Conservation (phyloP, 176 grass and related monocot species). For the Aegilops bicornis region DNA sequence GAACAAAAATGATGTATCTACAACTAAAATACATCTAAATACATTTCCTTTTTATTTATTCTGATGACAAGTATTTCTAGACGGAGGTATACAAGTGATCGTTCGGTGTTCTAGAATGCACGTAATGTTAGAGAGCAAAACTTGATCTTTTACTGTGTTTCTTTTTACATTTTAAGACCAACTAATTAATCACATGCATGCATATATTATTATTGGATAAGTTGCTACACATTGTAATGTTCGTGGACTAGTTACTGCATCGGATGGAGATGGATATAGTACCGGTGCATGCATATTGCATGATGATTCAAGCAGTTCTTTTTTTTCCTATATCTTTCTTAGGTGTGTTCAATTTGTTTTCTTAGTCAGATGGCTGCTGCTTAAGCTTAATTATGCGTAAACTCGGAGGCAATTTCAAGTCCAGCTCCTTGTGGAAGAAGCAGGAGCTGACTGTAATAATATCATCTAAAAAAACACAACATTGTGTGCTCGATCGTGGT, state of each 20-base stretch:
- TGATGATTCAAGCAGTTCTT: not conserved
- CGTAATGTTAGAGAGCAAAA: not conserved
- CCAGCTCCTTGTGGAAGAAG: slow-evolving; percentile 18
- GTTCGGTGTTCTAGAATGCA: not conserved
- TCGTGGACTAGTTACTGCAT: not conserved
- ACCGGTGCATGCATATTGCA: not conserved
- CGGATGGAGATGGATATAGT: not conserved
- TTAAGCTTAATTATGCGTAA: not conserved
- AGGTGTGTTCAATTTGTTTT: not conserved
- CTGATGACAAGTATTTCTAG: too few relatives aligned
- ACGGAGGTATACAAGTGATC: not conserved
- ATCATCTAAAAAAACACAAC: not conserved
- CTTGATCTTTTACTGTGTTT: not conserved
- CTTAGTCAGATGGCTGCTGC: not conserved
- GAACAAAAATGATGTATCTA: too few relatives aligned
- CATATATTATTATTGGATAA: not conserved
- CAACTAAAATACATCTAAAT: too few relatives aligned
- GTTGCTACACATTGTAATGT: not conserved
- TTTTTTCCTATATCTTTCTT: not conserved
- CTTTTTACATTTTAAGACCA: not conserved
- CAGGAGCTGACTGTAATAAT: not conserved
- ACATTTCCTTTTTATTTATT: too few relatives aligned
- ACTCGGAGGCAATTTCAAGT: slow-evolving; percentile 4
- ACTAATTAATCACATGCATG: not conserved
- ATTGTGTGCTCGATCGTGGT: not conserved